Conservation (phyloP, 2,329 filamentous ascomycete species). For the Paraphoma chrysanthemicola region DNA sequence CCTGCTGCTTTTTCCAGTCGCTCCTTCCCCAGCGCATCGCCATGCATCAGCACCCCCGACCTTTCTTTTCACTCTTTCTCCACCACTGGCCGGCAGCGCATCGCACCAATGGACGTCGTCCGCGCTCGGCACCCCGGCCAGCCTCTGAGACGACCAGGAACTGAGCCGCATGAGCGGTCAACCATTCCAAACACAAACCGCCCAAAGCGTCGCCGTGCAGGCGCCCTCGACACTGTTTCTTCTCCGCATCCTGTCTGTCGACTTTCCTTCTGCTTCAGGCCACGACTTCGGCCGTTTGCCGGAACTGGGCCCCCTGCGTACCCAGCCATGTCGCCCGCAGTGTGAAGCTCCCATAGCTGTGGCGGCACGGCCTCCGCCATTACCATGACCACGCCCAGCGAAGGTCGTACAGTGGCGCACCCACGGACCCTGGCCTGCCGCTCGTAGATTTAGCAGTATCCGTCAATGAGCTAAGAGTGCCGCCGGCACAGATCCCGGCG, state of each 20-base stretch:
- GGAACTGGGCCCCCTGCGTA: conserved; percentile 12
- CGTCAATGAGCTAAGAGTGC: conserved; percentile 3
- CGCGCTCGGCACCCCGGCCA: neutral
- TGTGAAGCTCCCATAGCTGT: neutral
- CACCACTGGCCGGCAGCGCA: neutral
- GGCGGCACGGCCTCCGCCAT: conserved; percentile 1
- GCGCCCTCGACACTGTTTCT: conserved; percentile 36
- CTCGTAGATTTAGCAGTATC: conserved; percentile 6
- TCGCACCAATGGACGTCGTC: conserved; percentile 6
- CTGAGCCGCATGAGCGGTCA: conserved; percentile 32
- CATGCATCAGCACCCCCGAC: conserved; percentile 8
- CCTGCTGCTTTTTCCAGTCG: conserved; percentile 23
- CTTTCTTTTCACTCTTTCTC: conserved; percentile 7
- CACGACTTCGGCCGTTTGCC: conserved; percentile 18
- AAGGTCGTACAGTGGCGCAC: conserved; percentile 8
- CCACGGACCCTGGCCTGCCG: conserved; percentile 14
- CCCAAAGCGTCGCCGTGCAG: conserved; percentile 43
- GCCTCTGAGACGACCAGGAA: conserved; percentile 5
- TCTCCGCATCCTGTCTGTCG: conserved; percentile 25
- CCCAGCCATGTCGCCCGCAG: conserved; percentile 7
- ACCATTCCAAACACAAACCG: conserved; percentile 25
- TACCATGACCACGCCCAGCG: neutral
- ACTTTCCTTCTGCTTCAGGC: conserved; percentile 26
- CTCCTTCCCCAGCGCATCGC: conserved; percentile 15
- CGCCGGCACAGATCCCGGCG: conserved; percentile 14